Evolutionary conservation across 768 basidiomycete species (phyloP).

Genomic region (Kondoa malvinella): DNA sequence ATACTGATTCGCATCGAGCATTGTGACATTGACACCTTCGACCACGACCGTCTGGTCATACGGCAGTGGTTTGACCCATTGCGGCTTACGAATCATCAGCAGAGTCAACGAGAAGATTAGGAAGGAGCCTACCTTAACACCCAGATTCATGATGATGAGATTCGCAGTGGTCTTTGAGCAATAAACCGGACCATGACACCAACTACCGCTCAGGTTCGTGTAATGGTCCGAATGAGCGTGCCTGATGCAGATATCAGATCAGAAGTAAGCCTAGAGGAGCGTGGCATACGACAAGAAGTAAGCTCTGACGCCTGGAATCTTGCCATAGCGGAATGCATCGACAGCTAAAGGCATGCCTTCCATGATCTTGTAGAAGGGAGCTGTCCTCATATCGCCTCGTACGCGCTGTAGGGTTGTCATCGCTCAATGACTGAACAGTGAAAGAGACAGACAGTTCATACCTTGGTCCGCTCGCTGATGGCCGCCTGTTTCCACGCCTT

Average conservation of each 20-base stretch:
- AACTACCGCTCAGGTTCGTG: constrained; percentile 70
- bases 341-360: constrained; percentile 97
- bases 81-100: constrained; percentile 21
- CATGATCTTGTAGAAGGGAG: constrained; percentile 83
- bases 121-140: constrained; percentile 45
- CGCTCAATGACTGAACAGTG: neutral
- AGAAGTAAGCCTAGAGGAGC: neutral
- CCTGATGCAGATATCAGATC: constrained; percentile 35
- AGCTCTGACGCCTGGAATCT: constrained; percentile 70
- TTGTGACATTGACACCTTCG: constrained; percentile 68
- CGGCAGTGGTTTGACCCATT: constrained; percentile 77
- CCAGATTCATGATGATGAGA: constrained; percentile 75
- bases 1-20: constrained; percentile 94
- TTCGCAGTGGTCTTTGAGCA: constrained; percentile 81
- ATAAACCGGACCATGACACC: constrained; percentile 87
- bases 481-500: constrained; percentile 71
- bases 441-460: neutral
- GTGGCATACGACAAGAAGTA: constrained; percentile 68
- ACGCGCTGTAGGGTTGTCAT: constrained; percentile 18
- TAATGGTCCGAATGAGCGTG: constrained; percentile 97
- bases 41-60: constrained; percentile 61
- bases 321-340: constrained; percentile 88
- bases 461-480: constrained; percentile 37
- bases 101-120: neutral
- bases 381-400: constrained; percentile 21